A percentile compares a stretch with the other conserved stretches of the same genome.
These are phyloP conservation scores for Nakazawaea molendinolei DNA, from an alignment of 805 yeast genomes.

Conservation along the genomic window DNA sequence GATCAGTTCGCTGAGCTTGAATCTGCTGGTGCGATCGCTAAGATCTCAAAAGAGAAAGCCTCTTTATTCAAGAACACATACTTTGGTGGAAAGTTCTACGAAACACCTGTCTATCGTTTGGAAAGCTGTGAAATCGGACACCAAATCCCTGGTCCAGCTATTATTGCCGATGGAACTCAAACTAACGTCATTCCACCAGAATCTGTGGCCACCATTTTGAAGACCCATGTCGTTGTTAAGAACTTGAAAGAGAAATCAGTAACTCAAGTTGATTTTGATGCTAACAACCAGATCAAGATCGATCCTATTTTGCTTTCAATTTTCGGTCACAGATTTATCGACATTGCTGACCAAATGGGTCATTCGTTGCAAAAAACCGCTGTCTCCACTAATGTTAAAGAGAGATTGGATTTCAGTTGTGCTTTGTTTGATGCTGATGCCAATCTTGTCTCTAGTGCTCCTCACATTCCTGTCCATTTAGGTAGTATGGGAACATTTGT, in stretches of 20 bases:
- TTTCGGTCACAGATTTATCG: constrained; percentile 81
- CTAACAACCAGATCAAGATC: constrained; percentile 25
- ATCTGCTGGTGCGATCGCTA: constrained; percentile 15
- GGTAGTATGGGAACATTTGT: constrained; percentile 85
- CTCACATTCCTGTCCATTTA: constrained; percentile 80
- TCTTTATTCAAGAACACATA: constrained; percentile 39
- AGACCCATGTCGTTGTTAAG: constrained; percentile 54
- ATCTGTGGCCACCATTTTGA: constrained; percentile 46
- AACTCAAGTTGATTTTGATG: constrained; percentile 13
- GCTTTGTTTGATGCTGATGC: constrained; percentile 75
- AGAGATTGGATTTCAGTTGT: constrained; percentile 77
- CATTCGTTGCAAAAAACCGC: constrained; percentile 71
- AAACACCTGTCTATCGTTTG: constrained; percentile 50
- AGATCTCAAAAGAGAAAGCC: constrained; percentile 22
- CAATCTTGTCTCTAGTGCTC: constrained; percentile 82
- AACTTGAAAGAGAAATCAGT: constrained; percentile 12
- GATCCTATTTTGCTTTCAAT: constrained; percentile 73
- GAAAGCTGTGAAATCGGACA: constrained; percentile 50
- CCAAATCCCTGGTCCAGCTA: constrained; percentile 60
- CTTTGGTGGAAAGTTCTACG: constrained; percentile 44
- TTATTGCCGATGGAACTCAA: constrained; percentile 75
- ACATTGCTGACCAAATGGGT: constrained; percentile 90
- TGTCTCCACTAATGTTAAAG: constrained; percentile 79
- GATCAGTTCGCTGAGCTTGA: constrained; percentile 40
- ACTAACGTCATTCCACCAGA: constrained; percentile 68